Conservation (phyloP, 352 stramenopile genomes). For the Thraustochytrium sp. region DNA sequence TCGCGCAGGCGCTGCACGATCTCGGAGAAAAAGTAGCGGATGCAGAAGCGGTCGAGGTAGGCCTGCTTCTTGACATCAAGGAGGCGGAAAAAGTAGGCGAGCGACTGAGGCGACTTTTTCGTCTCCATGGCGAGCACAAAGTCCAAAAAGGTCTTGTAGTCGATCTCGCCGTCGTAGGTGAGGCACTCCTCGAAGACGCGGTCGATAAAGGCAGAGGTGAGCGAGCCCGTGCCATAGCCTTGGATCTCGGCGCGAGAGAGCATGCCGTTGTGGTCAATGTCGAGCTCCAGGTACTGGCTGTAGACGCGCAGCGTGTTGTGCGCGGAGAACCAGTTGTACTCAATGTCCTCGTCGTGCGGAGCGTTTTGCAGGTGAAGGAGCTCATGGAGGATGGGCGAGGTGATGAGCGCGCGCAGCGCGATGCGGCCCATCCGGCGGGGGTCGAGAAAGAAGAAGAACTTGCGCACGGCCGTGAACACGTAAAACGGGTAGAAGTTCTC, state of each 20-base stretch:
- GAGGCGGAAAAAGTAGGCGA: slow-evolving; percentile 49
- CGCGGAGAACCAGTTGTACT: slow-evolving; percentile 54
- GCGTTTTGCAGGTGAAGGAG: slow-evolving; percentile 36
- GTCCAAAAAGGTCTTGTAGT: slow-evolving; percentile 53
- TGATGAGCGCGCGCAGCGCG: not conserved
- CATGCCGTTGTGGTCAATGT: slow-evolving; percentile 56
- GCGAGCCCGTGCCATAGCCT: slow-evolving; percentile 44
- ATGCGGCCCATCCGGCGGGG: slow-evolving; percentile 45
- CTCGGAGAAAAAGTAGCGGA: slow-evolving; percentile 51
- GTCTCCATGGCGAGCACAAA: slow-evolving; percentile 50
- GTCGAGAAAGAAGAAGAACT: slow-evolving; percentile 59
- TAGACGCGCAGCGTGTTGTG: slow-evolving; percentile 54
- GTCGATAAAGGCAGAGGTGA: slow-evolving; percentile 52
- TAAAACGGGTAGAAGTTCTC: slow-evolving; percentile 57
- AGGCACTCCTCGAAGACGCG: slow-evolving; percentile 55
- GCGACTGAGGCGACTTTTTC: slow-evolving; percentile 43
- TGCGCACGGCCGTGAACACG: slow-evolving; percentile 55
- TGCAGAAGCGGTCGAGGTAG: slow-evolving; percentile 46
- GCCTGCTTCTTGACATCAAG: slow-evolving; percentile 41
- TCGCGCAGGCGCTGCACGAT: slow-evolving; percentile 41
- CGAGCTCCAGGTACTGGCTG: slow-evolving; percentile 56
- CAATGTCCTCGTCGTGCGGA: not conserved
- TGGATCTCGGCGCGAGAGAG: slow-evolving; percentile 51
- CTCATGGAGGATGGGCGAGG: slow-evolving; percentile 12
- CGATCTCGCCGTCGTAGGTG: slow-evolving; percentile 54